Base-by-base conservation (phyloP, 768 basidiomycete species). In the Auricularia heimuer region DNA sequence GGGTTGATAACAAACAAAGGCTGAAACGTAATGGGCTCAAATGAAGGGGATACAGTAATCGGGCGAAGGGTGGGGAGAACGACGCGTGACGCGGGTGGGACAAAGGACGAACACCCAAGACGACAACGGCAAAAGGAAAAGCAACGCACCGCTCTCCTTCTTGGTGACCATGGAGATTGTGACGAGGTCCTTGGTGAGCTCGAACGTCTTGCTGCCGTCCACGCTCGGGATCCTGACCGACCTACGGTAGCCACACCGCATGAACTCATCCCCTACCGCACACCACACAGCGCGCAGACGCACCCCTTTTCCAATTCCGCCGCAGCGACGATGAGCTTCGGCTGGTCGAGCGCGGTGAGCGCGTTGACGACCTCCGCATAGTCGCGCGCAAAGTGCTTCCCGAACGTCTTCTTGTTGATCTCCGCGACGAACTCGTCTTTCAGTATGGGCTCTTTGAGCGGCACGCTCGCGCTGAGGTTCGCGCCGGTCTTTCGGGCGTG, bases 381-480 rank as follows among this genome's bases (percentile, higher is more conserved):
- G 65, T 94, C 92, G 71, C 85, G 85, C 73, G 90, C 93, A 76
- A 92, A 93, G 67, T 86, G 87, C 80, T 92, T 93, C 18, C 94
- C 97, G 65, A 98, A 79, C 33, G 77, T 76, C 79, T 95, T 97
- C 79, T 91, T 95, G 73, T 96, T 87, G 76, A 90, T 89, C 71
- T 87, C 86, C 24, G 87, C 80, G 4, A 89, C 86, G 65, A 87
- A 84, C 73, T 85, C 85, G 76, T 98, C 91, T 45, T 85, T 85
- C 2, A 95, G 78, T 67, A 91, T 82, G 4, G 94, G 93, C 71
- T 93, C 89, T 73, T 90, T 88, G 67, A 98, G 78, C 45, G 87
- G 86, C 77, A 95, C 83, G 47, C 93, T 82, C 37, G 98, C 97
- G 54, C 94, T 84, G 29, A 98, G 81, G 58, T 90, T 82, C 67